Evolutionary conservation across 768 basidiomycete genomes (phyloP).

Genomic region (Termitomyces sp.): DNA sequence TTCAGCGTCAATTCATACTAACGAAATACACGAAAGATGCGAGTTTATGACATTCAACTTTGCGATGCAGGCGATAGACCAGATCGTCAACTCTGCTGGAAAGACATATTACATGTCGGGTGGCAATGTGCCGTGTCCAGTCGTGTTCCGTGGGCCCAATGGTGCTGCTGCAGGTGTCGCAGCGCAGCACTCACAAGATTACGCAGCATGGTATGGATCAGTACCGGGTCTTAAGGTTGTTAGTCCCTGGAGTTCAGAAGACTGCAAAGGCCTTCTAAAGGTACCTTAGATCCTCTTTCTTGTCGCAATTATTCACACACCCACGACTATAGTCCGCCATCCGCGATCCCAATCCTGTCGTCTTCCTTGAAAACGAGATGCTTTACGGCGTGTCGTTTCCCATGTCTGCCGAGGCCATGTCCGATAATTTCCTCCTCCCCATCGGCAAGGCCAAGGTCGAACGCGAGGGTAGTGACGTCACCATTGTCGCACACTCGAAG

Average conservation of each 20-base stretch:
- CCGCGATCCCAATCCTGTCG: slow-evolving; percentile 96
- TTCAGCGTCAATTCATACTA: slow-evolving; percentile 4
- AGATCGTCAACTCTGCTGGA: slow-evolving; percentile 99
- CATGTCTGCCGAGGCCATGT: slow-evolving; percentile 91
- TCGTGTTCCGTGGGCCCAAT: slow-evolving; percentile 99
- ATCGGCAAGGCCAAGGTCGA: slow-evolving; percentile 98
- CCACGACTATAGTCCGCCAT: slow-evolving; percentile 68
- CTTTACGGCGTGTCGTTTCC: slow-evolving; percentile 97
- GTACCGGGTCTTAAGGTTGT: slow-evolving; percentile 97
- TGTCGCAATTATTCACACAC: neutral
- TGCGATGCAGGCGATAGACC: slow-evolving; percentile 99
- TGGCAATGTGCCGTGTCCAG: slow-evolving; percentile 96
- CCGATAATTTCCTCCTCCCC: slow-evolving; percentile 89
- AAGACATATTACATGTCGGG: slow-evolving; percentile 99
- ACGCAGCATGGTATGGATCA: slow-evolving; percentile 89
- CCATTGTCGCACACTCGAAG: slow-evolving; percentile 96
- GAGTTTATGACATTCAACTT: slow-evolving; percentile 99
- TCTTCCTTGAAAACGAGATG: slow-evolving; percentile 99
- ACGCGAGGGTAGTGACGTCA: slow-evolving; percentile 87
- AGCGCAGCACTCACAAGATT: slow-evolving; percentile 98
- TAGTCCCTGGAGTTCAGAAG: slow-evolving; percentile 97
- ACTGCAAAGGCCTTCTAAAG: slow-evolving; percentile 98
- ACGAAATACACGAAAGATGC: slow-evolving; percentile 48
- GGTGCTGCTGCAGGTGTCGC: slow-evolving; percentile 96
- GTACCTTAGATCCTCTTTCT: slow-evolving; percentile 29